These are phyloP conservation scores for Diaporthe eres DNA, from an alignment of 2,329 filamentous ascomycete species.

Conservation along the genomic window DNA sequence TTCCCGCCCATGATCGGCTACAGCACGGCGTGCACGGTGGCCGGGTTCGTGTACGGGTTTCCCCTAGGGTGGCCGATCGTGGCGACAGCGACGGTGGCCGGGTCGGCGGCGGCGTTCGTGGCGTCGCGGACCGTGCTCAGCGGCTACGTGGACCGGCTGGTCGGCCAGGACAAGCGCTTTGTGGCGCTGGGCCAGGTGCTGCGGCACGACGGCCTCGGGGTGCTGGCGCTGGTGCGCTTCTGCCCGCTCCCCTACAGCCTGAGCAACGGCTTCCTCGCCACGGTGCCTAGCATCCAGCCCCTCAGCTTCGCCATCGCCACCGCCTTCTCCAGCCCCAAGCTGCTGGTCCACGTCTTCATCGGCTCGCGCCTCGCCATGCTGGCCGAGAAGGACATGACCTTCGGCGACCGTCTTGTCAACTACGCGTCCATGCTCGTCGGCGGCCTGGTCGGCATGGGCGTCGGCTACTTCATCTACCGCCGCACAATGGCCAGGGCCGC, in stretches of 20 bases:
- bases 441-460: constrained; percentile 77
- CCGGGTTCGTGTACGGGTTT: constrained; percentile 70
- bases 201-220: constrained; percentile 89
- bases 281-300: constrained; percentile 88
- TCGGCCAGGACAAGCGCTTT: constrained; percentile 88
- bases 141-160: constrained; percentile 82
- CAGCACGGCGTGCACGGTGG: constrained; percentile 75
- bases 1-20: constrained; percentile 93
- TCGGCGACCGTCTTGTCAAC: constrained; percentile 83
- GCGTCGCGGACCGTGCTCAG: constrained; percentile 85
- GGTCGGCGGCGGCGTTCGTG: constrained; percentile 84
- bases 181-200: constrained; percentile 89
- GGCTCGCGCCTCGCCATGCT: constrained; percentile 86
- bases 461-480: constrained; percentile 89
- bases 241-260: constrained; percentile 94
- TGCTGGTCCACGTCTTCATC: constrained; percentile 94
- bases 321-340: constrained; percentile 81
- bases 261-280: constrained; percentile 94
- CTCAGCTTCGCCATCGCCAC: constrained; percentile 85
- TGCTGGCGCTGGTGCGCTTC: constrained; percentile 91
- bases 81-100: constrained; percentile 81
- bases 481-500: constrained; percentile 75
- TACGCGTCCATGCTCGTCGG: constrained; percentile 85
- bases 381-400: constrained; percentile 88
- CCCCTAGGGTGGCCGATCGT: constrained; percentile 84